Percentiles rank a stretch among this genome's conserved stretches.
Evolutionary conservation across 2,329 filamentous ascomycete species (phyloP).

Genomic region (Pseudogymnoascus sp.): DNA sequence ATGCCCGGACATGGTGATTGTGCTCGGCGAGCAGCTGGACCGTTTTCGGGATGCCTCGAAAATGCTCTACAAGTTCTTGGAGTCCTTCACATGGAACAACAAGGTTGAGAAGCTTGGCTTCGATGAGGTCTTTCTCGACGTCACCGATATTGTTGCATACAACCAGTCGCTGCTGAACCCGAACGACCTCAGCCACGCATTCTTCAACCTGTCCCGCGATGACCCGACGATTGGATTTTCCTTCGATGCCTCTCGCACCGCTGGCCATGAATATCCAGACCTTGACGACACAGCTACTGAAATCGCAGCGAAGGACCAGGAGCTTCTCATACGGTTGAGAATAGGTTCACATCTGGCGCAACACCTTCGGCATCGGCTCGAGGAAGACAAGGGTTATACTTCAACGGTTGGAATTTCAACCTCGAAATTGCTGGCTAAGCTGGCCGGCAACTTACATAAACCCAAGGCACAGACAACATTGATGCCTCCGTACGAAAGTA

Average conservation of each 20-base stretch:
- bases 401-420: slow-evolving; percentile 82
- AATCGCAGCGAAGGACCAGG: slow-evolving; percentile 11
- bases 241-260: slow-evolving; percentile 64
- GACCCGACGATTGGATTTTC: slow-evolving; percentile 75
- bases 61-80: slow-evolving; percentile 65
- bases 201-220: slow-evolving; percentile 66
- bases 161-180: slow-evolving; percentile 66
- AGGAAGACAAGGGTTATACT: slow-evolving; percentile 74
- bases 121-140: slow-evolving; percentile 71
- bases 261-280: slow-evolving; percentile 43
- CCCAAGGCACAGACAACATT: slow-evolving; percentile 82
- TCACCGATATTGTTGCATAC: slow-evolving; percentile 79
- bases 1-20: slow-evolving; percentile 78
- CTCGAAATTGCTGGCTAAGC: slow-evolving; percentile 78
- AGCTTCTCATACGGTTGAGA: slow-evolving; percentile 47
- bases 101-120: slow-evolving; percentile 79
- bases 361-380: slow-evolving; percentile 64
- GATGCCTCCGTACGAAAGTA: slow-evolving; percentile 50
- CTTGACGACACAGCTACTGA: background rate
- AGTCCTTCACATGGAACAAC: slow-evolving; percentile 66
- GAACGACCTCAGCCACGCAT: slow-evolving; percentile 58
- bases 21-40: slow-evolving; percentile 79
- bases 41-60: slow-evolving; percentile 85
- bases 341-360: slow-evolving; percentile 76
- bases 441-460: slow-evolving; percentile 78